These are phyloP conservation scores for Chloropicon primus DNA, from an alignment of 139 green algal genomes.

Conservation along the genomic window DNA sequence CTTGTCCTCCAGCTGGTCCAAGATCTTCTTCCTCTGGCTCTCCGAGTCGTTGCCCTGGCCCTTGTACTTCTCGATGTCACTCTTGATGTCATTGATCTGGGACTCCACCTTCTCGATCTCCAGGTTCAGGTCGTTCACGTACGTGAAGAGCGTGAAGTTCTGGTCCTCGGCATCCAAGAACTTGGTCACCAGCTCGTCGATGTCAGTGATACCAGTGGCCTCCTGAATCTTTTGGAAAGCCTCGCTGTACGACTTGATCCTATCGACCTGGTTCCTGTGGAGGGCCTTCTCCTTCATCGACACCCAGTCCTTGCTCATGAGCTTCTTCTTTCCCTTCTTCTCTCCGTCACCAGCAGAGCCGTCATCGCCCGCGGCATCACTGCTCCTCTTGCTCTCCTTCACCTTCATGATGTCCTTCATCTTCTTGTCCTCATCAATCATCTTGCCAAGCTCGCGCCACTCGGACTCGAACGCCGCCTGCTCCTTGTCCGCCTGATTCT, in stretches of 20 bases:
- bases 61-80: constrained; percentile 34
- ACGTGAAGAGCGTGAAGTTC: constrained; percentile 68
- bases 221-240: constrained; percentile 66
- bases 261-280: constrained; percentile 46
- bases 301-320: constrained; percentile 16
- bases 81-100: constrained; percentile 40
- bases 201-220: constrained; percentile 43
- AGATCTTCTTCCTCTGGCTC: constrained; percentile 17
- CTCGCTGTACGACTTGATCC: constrained; percentile 55
- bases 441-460: constrained; percentile 59
- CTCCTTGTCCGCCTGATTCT: constrained; percentile 65
- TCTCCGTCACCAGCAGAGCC: not conserved
- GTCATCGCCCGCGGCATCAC: constrained; percentile 15
- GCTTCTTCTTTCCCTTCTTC: constrained; percentile 14
- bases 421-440: constrained; percentile 23
- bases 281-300: constrained; percentile 40
- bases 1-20: constrained; percentile 23
- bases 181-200: constrained; percentile 59
- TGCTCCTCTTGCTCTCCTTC: constrained; percentile 47
- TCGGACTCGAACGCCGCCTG: constrained; percentile 68
- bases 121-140: constrained; percentile 64
- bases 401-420: constrained; percentile 24
- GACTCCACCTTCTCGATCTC: constrained; percentile 58
- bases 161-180: constrained; percentile 53
- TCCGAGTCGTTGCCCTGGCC: constrained; percentile 11